Evolutionary conservation across 306 rosid genomes (phyloP), one percentile per base, ranked within the genome.

Genomic region (Datisca glomerata): DNA sequence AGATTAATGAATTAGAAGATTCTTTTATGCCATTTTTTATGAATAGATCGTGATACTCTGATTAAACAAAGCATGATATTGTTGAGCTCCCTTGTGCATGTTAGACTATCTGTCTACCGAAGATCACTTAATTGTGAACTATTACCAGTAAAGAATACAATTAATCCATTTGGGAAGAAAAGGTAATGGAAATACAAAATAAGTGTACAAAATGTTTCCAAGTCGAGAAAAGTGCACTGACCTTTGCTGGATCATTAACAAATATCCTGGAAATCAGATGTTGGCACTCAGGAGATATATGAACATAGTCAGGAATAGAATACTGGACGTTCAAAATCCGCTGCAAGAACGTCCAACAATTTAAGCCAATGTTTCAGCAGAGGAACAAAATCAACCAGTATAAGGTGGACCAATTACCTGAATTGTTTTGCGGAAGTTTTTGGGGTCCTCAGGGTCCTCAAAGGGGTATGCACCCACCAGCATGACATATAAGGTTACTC

Each of bases 391-490:
- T 45, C 48, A 2, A 15, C 12, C 15, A 16, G 42, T 31, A 32
- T 5, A 28, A 7, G 35, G 69, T 14, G 38, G 12, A 12, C 43
- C 12, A 20, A 12, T 62, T 72, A 83, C 95, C 47, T 77, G 85
- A 49, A 89, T 89, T 39, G 97, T 83, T 64, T 77, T 89, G 59
- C 95, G 91, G 64, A 89, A 83, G 69, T 83, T 89, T 69, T 80
- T 89, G 15, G 97, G 96, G 50, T 87, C 94, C 50, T 73, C 96
- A 13, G 94, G 93, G 58, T 87, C 94, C 68, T 87, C 94, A 19
- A 89, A 89, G 41, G 97, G 97, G 65, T 83, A 89, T 12, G 97
- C 97, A 35, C 95, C 97, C 47, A 83, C 95, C 79, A 89, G 72
- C 97, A 87, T 87, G 45, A 87, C 97, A 62, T 87, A 87, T 41